Evolutionary conservation across 192 early-diverging fungal species (phyloP).

Genomic region (Coemansia sp.): DNA sequence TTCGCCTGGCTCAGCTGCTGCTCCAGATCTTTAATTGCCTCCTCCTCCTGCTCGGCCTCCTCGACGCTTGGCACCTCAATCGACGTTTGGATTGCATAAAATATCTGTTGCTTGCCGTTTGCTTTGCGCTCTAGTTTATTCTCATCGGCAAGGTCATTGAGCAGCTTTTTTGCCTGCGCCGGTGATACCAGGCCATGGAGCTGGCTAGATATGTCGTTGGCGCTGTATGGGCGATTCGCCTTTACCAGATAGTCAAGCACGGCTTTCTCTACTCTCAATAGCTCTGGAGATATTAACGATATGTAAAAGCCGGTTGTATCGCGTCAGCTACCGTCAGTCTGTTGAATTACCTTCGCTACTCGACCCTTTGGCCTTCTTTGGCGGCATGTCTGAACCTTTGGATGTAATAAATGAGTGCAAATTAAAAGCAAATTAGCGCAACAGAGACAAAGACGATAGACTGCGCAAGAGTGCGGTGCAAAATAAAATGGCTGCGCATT

Average conservation of each 20-base stretch:
- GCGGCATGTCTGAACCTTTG: constrained; percentile 23
- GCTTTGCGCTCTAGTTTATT: constrained; percentile 33
- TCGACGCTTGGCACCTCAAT: constrained; percentile 42
- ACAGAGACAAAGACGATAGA: neutral
- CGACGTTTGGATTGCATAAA: constrained; percentile 28
- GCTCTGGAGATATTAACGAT: neutral
- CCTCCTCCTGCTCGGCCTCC: constrained; percentile 48
- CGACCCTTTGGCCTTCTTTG: constrained; percentile 38
- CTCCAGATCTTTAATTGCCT: constrained; percentile 30
- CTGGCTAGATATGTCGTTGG: constrained; percentile 54
- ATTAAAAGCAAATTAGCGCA: neutral
- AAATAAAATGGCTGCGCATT: constrained; percentile 21
- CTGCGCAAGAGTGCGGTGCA: neutral
- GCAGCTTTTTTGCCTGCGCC: constrained; percentile 40
- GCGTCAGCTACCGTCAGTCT: no score
- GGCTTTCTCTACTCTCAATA: constrained; percentile 20
- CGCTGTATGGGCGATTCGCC: constrained; percentile 49
- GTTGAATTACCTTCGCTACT: constrained; percentile 30
- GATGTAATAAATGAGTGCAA: neutral
- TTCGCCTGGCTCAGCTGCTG: constrained; percentile 26
- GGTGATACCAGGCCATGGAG: constrained; percentile 47
- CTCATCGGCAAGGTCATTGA: constrained; percentile 46
- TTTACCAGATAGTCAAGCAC: constrained; percentile 40
- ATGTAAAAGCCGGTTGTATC: neutral
- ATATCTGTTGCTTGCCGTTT: constrained; percentile 51